These are phyloP conservation scores for Hymenochaete sp. DNA, from an alignment of 1,284 basidiomycete species.

Conservation along the genomic window DNA sequence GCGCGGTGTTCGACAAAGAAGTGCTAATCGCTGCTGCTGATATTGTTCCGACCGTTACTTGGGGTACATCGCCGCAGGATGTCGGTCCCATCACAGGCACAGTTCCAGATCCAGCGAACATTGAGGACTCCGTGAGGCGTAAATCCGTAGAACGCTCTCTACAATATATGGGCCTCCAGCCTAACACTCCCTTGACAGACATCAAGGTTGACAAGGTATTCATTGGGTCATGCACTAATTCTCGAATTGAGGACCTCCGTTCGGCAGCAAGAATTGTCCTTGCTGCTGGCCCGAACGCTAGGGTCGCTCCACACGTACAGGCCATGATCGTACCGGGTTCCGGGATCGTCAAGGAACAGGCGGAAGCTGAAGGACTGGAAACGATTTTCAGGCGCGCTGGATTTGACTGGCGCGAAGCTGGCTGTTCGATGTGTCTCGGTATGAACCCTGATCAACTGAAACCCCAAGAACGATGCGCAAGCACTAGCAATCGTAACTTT, in stretches of 20 bases:
- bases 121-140: constrained; percentile 59
- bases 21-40: constrained; percentile 81
- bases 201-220: constrained; percentile 90
- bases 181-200: constrained; percentile 80
- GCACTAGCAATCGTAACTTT: constrained; percentile 96
- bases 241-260: constrained; percentile 91
- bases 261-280: constrained; percentile 81
- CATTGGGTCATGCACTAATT: constrained; percentile 96
- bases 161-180: constrained; percentile 84
- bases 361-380: constrained; percentile 90
- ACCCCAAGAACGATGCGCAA: constrained; percentile 89
- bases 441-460: constrained; percentile 96
- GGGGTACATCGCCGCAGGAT: constrained; percentile 95
- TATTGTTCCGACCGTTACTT: constrained; percentile 91
- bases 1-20: constrained; percentile 85
- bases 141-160: constrained; percentile 75
- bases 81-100: constrained; percentile 80
- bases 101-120: constrained; percentile 74
- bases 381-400: constrained; percentile 88
- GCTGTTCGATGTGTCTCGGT: constrained; percentile 96
- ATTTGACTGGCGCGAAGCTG: constrained; percentile 96
- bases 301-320: constrained; percentile 71
- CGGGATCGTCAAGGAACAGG: constrained; percentile 89
- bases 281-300: constrained; percentile 66
- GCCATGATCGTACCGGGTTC: constrained; percentile 97